Base-by-base conservation (phyloP, 768 basidiomycete species). In the Calvatia gigantea region DNA sequence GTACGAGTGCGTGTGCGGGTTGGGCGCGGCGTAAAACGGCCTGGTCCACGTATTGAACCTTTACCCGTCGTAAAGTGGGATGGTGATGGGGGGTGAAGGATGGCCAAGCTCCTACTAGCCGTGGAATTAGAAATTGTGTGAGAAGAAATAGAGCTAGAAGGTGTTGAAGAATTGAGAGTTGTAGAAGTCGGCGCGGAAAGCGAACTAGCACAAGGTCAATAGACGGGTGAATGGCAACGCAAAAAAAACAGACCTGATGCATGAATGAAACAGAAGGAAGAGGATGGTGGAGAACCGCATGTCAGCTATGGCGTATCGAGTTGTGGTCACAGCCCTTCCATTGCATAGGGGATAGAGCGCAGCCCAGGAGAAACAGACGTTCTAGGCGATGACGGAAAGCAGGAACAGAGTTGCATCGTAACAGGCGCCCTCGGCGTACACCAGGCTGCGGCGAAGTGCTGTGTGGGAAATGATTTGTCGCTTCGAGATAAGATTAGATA, bases 261-360 rank as follows among this genome's bases (percentile, higher is more conserved):
- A 51, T 29, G 44, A 37, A 42, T 39, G 37, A 12, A 60, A 53
- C 46, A 42, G 51, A 53, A 61, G 41, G 29, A 53, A 56, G 29
- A 55, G 43, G 49, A 38, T 23, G 39, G 45, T 14, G 5, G 29
- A 44, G 21, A 15, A 43, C 12, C 32, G 49, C 49, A 57, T 57
- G 23, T 28, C 55, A 19, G n/a, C 51, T 27, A n/a, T n/a, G n/a
- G n/a, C n/a, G n/a, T n/a, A n/a, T n/a, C n/a, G n/a, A n/a, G n/a
- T n/a, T n/a, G n/a, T n/a, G n/a, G 6, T 48, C 19, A 48, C 29
- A 48, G 31, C 17, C 46, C 23, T 29, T 48, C 23, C 50, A 51
- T 41, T 39, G 39, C 38, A 48, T 32, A 21, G 17, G 31, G 25
- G 11, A 25, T 28, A 25, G 11, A 25, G 7, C 23, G 15, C 11